Evolutionary conservation across 225 moss, liverwort and hornwort genomes (phyloP).

Genomic region (Takakia lepidozioides): DNA sequence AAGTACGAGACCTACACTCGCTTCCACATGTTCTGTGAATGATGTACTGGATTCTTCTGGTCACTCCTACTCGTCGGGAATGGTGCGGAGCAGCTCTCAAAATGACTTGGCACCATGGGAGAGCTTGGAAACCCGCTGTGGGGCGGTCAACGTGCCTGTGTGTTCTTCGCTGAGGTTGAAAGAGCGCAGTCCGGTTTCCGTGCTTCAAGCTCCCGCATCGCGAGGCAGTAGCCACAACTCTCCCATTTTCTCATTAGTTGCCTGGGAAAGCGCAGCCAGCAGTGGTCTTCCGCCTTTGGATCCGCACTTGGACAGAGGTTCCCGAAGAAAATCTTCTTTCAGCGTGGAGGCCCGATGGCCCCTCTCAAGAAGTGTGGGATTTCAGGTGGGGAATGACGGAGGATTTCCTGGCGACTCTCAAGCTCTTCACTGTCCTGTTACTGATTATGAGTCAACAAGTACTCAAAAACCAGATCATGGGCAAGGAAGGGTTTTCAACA

Average conservation of each 20-base stretch:
- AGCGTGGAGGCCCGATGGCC: conserved; percentile 39
- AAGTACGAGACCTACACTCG: conserved; percentile 16
- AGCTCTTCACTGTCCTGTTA: not conserved
- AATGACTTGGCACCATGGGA: conserved; percentile 35
- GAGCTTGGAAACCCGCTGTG: conserved; percentile 29
- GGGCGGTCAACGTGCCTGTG: conserved; percentile 40
- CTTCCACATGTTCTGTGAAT: conserved; percentile 17
- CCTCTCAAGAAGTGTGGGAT: conserved; percentile 51
- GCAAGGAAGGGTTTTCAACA: conserved; percentile 32
- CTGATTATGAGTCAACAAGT: too few species aligned
- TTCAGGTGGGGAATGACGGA: conserved; percentile 43
- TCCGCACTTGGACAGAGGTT: conserved; percentile 34
- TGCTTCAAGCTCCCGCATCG: conserved; percentile 57
- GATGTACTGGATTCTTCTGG: conserved; percentile 39
- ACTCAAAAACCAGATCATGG: conserved; percentile 20
- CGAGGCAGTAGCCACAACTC: conserved; percentile 46
- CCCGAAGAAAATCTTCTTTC: conserved; percentile 41
- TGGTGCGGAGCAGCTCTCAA: conserved; percentile 27
- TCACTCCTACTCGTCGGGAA: conserved; percentile 15
- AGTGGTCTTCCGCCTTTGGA: conserved; percentile 75
- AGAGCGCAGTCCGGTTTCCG: conserved; percentile 74
- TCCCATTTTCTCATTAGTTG: conserved; percentile 25
- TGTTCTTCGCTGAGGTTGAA: conserved; percentile 33
- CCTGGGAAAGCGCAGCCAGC: conserved; percentile 44
- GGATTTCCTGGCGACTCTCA: conserved; percentile 18